phyloP scores from a whole-genome alignment of 495 filamentous ascomycete genomes.

The Acidiella bohemica region DNA sequence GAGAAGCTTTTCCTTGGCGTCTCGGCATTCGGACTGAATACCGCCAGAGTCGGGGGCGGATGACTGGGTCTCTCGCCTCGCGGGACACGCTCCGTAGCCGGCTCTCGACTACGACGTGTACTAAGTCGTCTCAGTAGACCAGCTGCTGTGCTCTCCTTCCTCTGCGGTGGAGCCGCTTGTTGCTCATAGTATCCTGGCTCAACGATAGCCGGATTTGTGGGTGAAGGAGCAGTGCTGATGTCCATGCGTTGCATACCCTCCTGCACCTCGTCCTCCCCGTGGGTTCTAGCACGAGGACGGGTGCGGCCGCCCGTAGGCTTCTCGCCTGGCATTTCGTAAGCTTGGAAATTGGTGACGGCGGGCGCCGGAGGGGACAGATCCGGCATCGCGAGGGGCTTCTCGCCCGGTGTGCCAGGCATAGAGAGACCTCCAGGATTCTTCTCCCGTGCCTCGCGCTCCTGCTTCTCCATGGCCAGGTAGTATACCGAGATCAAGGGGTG shows the following conservation, averaged over 20 bases:
- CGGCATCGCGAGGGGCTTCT: slow-evolving; percentile 51
- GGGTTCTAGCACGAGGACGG: slow-evolving; percentile 75
- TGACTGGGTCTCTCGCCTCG: slow-evolving; percentile 45
- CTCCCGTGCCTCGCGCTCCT: slow-evolving; percentile 62
- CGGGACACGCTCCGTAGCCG: slow-evolving; percentile 11
- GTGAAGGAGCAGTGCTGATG: slow-evolving; percentile 38
- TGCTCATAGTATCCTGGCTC: slow-evolving; percentile 45
- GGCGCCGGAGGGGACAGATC: slow-evolving; percentile 69
- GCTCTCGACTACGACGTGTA: slow-evolving; percentile 56
- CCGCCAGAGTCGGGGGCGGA: slow-evolving; percentile 55
- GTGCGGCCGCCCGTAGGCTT: slow-evolving; percentile 63
- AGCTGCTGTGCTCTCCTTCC: slow-evolving; percentile 77
- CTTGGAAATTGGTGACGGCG: slow-evolving; percentile 75
- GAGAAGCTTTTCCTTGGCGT: slow-evolving; percentile 68
- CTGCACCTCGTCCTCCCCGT: slow-evolving; percentile 84
- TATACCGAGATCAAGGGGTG: slow-evolving; percentile 89
- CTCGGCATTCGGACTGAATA: slow-evolving; percentile 55
- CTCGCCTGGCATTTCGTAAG: slow-evolving; percentile 74
- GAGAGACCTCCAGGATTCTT: slow-evolving; percentile 47
- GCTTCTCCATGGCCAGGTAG: slow-evolving; percentile 88
- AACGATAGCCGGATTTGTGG: slow-evolving; percentile 42
- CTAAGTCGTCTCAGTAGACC: slow-evolving; percentile 85
- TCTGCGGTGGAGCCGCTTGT: slow-evolving; percentile 50
- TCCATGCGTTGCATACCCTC: slow-evolving; percentile 64
- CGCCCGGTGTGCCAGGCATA: slow-evolving; percentile 41